Percentiles rank a stretch among this genome's conserved stretches.
phyloP scores from a whole-genome alignment of 169 alveolate genomes.

The Neospora caninum region DNA sequence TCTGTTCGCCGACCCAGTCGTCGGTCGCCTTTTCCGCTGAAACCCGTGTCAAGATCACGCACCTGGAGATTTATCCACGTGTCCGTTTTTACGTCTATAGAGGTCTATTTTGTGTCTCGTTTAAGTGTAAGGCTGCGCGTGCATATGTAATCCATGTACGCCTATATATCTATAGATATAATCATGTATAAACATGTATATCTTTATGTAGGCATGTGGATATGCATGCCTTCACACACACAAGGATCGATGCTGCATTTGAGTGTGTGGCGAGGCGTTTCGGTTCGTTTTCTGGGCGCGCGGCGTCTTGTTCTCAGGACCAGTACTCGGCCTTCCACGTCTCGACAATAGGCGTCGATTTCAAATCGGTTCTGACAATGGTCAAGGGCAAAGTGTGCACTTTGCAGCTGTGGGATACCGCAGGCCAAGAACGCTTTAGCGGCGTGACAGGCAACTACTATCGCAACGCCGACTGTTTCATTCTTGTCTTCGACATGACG shows the following conservation, averaged over 20 bases:
- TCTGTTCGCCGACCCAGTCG: no score
- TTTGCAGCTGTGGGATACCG: constrained; percentile 97
- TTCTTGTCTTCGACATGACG: constrained; percentile 91
- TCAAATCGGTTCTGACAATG: constrained; percentile 90
- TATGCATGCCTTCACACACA: not conserved
- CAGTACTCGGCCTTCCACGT: constrained; percentile 88
- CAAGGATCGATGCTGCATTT: not conserved
- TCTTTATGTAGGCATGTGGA: not conserved
- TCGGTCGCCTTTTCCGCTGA: no score
- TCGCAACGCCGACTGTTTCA: constrained; percentile 96
- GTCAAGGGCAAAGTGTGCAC: constrained; percentile 91
- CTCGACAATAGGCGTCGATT: constrained; percentile 91
- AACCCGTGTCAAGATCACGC: no score
- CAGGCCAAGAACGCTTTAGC: constrained; percentile 97
- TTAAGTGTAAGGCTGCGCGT: no score
- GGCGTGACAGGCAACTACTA: constrained; percentile 96
- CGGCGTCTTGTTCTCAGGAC: constrained; percentile 74
- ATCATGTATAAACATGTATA: not conserved
- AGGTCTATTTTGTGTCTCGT: no score
- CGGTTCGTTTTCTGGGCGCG: not conserved
- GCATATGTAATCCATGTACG: no score
- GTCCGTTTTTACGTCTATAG: no score
- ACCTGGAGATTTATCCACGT: no score
- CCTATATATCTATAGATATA: not conserved
- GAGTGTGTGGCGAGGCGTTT: not conserved